Evolutionary conservation across 352 stramenopile genomes (phyloP).

Genomic region (Blastocystis sp.): DNA sequence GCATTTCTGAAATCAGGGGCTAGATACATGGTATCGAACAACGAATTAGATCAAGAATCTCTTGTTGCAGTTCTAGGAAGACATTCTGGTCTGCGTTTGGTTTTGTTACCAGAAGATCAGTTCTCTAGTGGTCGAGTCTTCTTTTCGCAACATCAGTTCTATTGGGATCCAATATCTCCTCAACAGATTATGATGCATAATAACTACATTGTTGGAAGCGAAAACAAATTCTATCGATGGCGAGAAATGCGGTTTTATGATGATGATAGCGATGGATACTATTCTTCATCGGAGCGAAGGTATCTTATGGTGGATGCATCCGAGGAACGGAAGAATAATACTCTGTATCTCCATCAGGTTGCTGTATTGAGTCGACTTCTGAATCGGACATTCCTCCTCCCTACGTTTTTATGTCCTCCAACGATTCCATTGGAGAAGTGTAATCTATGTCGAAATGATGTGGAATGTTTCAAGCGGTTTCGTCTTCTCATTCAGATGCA

Average conservation of each 20-base stretch:
- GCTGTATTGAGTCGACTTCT: slow-evolving; percentile 41
- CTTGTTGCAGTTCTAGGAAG: not conserved
- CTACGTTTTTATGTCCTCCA: slow-evolving; percentile 39
- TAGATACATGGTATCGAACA: not conserved
- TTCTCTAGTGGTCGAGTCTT: slow-evolving; percentile 23
- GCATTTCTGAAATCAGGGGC: not conserved
- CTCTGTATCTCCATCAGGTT: slow-evolving; percentile 15
- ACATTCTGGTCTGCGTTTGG: not conserved
- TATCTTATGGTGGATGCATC: slow-evolving; percentile 43
- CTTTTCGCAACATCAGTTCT: slow-evolving; percentile 26
- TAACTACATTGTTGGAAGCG: slow-evolving; percentile 44
- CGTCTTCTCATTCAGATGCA: not conserved
- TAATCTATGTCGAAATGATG: slow-evolving; percentile 47
- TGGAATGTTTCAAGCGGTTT: slow-evolving; percentile 47
- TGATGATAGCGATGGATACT: slow-evolving; percentile 45
- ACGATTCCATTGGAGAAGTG: not conserved
- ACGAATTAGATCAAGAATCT: slow-evolving; percentile 33
- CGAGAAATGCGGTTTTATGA: slow-evolving; percentile 27
- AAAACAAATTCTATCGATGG: slow-evolving; percentile 46
- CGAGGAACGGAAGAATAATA: not conserved
- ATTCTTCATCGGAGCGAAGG: not conserved
- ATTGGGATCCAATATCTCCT: not conserved
- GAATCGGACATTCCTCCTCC: slow-evolving; percentile 35
- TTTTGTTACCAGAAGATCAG: not conserved
- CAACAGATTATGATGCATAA: slow-evolving; percentile 57